Evolutionary conservation across 805 yeast genomes (phyloP).

Genomic region (Suhomyces kilbournensis): DNA sequence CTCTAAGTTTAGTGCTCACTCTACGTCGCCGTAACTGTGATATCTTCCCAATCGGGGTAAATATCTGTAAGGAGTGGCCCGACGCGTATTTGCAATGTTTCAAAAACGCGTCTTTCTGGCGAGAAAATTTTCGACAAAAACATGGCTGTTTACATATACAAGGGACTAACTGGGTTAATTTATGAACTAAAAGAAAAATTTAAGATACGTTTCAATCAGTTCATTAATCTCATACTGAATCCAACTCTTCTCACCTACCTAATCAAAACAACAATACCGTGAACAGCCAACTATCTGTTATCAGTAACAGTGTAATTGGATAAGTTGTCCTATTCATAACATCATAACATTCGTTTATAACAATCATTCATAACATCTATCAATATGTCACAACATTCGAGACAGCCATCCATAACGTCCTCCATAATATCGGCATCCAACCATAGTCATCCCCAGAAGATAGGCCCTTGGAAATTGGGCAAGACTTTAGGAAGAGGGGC

Average conservation of each 20-base stretch:
- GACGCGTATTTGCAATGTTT: background rate
- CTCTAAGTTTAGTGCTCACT: background rate
- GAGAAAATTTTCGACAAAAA: conserved; percentile 3
- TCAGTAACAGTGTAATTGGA: background rate
- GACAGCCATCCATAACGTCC: conserved; percentile 61
- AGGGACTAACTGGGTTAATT: conserved; percentile 1
- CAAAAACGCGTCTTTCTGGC: conserved; percentile 3
- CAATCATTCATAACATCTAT: background rate
- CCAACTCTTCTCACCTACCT: background rate
- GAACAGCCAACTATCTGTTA: background rate
- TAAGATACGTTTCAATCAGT: background rate
- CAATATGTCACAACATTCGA: conserved; percentile 36
- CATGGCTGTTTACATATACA: conserved; percentile 2
- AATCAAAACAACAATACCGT: background rate
- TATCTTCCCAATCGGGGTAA: background rate
- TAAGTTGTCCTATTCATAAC: background rate
- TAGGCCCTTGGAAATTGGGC: conserved; percentile 84
- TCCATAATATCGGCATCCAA: conserved; percentile 47
- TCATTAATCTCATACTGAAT: background rate
- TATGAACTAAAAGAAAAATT: background rate
- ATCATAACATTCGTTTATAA: background rate
- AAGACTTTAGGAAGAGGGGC: conserved; percentile 80
- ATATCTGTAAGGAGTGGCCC: conserved; percentile 4
- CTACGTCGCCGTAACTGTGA: background rate
- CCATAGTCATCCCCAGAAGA: conserved; percentile 47